These are phyloP conservation scores for Pseudopediastrum boryanum DNA, from an alignment of 139 green algal species.

Conservation along the genomic window DNA sequence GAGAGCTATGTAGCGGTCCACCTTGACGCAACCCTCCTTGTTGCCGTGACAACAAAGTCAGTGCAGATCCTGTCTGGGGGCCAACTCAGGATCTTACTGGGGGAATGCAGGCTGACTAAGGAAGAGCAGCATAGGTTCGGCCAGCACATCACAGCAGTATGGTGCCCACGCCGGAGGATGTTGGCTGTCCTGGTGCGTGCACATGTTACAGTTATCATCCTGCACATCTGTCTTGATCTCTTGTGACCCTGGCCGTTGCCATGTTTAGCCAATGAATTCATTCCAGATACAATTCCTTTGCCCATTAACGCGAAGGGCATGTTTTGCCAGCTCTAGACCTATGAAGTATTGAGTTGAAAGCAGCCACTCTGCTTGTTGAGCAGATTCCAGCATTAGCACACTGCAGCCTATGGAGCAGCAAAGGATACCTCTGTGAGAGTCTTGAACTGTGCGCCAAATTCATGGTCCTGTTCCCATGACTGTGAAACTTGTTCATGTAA, in stretches of 20 bases:
- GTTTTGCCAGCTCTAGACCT: background rate
- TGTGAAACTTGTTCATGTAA: too few species aligned
- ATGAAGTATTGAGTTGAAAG: background rate
- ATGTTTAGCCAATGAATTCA: background rate
- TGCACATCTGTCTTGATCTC: background rate
- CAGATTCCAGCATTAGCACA: too few species aligned
- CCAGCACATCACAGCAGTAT: constrained; percentile 60
- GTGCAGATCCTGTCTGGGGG: constrained; percentile 76
- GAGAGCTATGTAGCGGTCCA: constrained; percentile 43
- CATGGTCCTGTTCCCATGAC: too few species aligned
- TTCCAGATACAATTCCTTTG: background rate
- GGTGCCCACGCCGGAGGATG: constrained; percentile 53
- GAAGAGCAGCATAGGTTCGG: constrained; percentile 62
- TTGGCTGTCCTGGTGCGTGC: constrained; percentile 72
- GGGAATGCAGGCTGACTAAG: constrained; percentile 37
- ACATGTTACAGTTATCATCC: background rate
- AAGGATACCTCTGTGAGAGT: too few species aligned
- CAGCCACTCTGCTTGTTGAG: background rate
- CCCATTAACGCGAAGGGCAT: background rate
- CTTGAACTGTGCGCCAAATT: too few species aligned
- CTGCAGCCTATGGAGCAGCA: too few species aligned
- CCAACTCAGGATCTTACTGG: constrained; percentile 60
- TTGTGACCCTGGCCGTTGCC: background rate
- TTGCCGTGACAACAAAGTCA: constrained; percentile 49
- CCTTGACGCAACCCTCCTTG: constrained; percentile 48